phyloP scores from a whole-genome alignment of 345 rosid species.

The Reutealis trisperma region DNA sequence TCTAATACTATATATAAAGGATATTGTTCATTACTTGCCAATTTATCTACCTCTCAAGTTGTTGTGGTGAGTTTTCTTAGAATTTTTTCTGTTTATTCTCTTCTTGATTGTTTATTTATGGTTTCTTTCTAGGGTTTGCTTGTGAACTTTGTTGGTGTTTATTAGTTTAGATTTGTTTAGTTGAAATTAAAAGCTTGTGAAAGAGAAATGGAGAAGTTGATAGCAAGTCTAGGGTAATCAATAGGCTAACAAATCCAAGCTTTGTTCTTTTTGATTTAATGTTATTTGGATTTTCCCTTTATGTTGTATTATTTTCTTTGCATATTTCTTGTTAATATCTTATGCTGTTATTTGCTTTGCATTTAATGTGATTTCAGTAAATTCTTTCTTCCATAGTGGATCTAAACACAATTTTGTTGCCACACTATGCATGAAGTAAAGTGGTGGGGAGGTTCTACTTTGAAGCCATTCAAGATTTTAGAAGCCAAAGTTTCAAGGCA shows the following conservation, averaged over 20 bases:
- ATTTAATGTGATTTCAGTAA: constrained; percentile 52
- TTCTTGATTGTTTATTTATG: not conserved
- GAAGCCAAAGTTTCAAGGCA: constrained; percentile 48
- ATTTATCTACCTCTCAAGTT: constrained; percentile 37
- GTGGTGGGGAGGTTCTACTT: constrained; percentile 37
- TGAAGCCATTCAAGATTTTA: constrained; percentile 35
- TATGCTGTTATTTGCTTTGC: constrained; percentile 41
- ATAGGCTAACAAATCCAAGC: constrained; percentile 1
- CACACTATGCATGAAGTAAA: constrained; percentile 32
- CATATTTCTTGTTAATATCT: constrained; percentile 39
- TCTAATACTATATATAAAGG: not conserved
- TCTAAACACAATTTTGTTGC: constrained; percentile 17
- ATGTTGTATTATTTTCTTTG: constrained; percentile 24
- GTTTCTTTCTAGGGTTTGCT: not conserved
- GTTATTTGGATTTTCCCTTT: constrained; percentile 51
- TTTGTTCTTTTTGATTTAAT: constrained; percentile 47
- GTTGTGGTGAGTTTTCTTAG: constrained; percentile 37
- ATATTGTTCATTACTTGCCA: constrained; percentile 24
- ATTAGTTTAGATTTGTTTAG: not conserved
- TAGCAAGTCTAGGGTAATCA: too few species aligned
- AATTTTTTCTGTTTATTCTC: not conserved
- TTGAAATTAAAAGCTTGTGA: not conserved
- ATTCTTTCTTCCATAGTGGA: constrained; percentile 26
- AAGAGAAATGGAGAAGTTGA: not conserved
- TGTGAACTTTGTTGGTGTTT: not conserved